phyloP scores from a whole-genome alignment of 1,139 yeast species.

The Schwanniomyces etchellsii region DNA sequence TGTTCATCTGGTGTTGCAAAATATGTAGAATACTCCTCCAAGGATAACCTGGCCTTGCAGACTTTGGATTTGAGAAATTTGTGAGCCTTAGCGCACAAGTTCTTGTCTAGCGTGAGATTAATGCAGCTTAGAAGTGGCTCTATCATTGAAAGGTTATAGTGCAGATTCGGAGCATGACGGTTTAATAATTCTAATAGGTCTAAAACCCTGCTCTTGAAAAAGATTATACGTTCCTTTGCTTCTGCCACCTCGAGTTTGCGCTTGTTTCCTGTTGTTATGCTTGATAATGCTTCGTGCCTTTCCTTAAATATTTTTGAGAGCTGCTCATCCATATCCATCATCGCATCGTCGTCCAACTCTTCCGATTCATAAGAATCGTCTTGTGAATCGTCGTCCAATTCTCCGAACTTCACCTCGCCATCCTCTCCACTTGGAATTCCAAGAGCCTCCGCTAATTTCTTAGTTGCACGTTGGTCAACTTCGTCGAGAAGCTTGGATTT shows the following conservation, averaged over 20 bases:
- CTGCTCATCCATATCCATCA: constrained; percentile 92
- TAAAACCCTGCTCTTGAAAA: constrained; percentile 72
- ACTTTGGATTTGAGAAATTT: constrained; percentile 60
- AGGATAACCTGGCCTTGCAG: constrained; percentile 44
- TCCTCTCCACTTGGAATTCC: constrained; percentile 53
- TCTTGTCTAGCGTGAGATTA: constrained; percentile 61
- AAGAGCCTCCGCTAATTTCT: constrained; percentile 73
- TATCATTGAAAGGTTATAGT: constrained; percentile 40
- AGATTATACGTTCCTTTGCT: constrained; percentile 74
- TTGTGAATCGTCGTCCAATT: constrained; percentile 28
- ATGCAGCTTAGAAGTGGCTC: constrained; percentile 59
- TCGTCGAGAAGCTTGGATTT: constrained; percentile 14
- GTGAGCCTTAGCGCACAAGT: constrained; percentile 70
- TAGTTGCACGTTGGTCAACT: constrained; percentile 63
- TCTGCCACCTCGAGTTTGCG: constrained; percentile 65
- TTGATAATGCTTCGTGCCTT: constrained; percentile 56
- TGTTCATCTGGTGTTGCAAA: constrained; percentile 15
- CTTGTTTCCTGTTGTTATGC: constrained; percentile 52
- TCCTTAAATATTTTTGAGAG: constrained; percentile 80
- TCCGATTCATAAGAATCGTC: constrained; percentile 58
- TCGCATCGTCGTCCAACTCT: constrained; percentile 92
- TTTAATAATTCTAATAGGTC: constrained; percentile 68
- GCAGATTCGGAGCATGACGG: constrained; percentile 40
- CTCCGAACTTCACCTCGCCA: constrained; percentile 43
- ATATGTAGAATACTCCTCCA: constrained; percentile 13